Base-by-base conservation (phyloP, 257 asterid genomes). In the Solanum megistacrolobum region DNA sequence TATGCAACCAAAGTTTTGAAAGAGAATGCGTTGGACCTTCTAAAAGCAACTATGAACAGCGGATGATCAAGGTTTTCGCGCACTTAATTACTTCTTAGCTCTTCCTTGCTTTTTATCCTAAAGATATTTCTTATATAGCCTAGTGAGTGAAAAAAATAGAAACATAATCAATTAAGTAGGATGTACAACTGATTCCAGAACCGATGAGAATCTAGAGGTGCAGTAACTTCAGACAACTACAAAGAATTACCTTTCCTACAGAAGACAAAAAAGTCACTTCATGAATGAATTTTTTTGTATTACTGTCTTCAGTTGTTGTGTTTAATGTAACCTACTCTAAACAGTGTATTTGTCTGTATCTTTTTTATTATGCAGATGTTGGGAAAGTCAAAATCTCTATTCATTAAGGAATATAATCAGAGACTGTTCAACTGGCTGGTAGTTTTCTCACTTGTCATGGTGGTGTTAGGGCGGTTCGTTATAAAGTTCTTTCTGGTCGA, bases 361-460 rank as follows among this genome's bases (percentile, higher is more conserved):
- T 14, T 71, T 39, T 31, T 84, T 55, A 78, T 69, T 46, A 60
- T 93, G 95, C 98, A 97, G 99, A 97, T 96, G 99, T 84, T 97
- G 92, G 98, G 96, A 90, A 97, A 95, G 93, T 93, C 99, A 12
- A 97, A 93, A 91, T 91, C 98, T 83, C 89, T 95, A 71, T 97
- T 97, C 89, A 95, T 96, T 31, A 97, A 96, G 91, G 99, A 97
- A 91, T 97, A 97, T 93, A 97, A 97, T 89, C 98, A 94, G 90
- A 91, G 99, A 91, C 96, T 97, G 58, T 96, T 97, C 89, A 96
- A 95, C 88, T 97, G 99, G 99, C 88, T 97, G 94, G 99, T 97
- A 87, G 98, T 97, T 38, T 97, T 97, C 71, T 89, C 99, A 2
- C 98, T 97, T 39, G 98, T 94, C 85, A 97, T 96, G 99, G 99